Evolutionary conservation across 2,329 filamentous ascomycete genomes (phyloP), one percentile per base, ranked within the genome.

Genomic region (Mycosphaerella sp.): DNA sequence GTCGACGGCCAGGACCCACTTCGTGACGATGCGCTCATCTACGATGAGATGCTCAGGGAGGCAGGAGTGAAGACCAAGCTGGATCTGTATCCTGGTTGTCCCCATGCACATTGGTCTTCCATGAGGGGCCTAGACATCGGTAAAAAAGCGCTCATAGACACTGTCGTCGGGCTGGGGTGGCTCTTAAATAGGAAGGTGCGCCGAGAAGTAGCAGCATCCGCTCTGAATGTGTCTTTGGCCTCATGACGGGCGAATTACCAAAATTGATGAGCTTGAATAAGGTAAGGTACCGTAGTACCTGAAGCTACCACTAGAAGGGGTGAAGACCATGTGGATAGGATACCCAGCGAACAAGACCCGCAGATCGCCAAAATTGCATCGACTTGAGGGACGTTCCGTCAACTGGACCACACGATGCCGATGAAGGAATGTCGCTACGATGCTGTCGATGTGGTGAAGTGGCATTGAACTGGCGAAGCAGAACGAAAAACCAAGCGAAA

Each of bases 11-110:
- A 75, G 52, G 79, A 80, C 59, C 72, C 72, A 0, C 55, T 77
- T 2, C 64, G 78, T 3, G 79, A 81, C 52, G 78, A 80, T 48
- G 74, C 66, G 0, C 54, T 81, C 41, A 72, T 80, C 0, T 80
- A 79, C 55, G 76, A 78, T 55, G 62, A 69, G 35, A 59, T 74
- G 2, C 58, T 80, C 50, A 64, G 70, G 28, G 72, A 74, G 47
- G 69, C 74, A 1, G 70, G 65, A 4, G 66, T 77, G 6, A 59
- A 67, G 57, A 77, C 75, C 1, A 69, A 66, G 43, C 35, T 78
- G 10, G 70, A 76, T 54, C 59, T 73, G 5, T 75, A 71, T 58
- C 55, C 65, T 0, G 73, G 73, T 0, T 63, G 72, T 47, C 71
- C 71, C 6, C 73, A 75, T 62, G 70, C 68, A 61, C 58, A 78